Conservation (phyloP, 2,329 filamentous ascomycete species). For the Trichoderma lentiforme region DNA sequence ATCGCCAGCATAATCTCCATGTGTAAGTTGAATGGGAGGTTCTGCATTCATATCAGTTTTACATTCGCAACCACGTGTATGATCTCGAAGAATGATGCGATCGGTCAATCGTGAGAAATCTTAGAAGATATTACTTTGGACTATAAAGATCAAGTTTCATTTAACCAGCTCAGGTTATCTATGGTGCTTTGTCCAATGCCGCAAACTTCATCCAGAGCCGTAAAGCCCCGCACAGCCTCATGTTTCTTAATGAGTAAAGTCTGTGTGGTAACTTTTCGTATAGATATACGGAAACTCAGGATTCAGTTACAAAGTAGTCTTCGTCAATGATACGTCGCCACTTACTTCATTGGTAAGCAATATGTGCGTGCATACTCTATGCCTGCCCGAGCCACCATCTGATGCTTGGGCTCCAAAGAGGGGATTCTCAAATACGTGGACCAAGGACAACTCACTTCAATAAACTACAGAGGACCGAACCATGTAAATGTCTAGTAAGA, state of each 20-base stretch:
- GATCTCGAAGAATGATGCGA: no score
- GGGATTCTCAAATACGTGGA: not conserved
- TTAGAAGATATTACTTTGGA: no score
- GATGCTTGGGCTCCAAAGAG: not conserved
- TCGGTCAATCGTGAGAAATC: no score
- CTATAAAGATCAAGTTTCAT: no score
- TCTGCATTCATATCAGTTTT: no score
- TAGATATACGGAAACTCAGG: not conserved
- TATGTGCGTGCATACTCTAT: not conserved
- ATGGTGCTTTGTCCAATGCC: no score
- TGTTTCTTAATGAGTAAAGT: not conserved
- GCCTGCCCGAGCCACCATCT: not conserved
- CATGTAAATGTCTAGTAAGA: not conserved
- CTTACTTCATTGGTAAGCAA: not conserved
- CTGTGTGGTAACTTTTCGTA: not conserved
- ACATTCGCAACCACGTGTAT: no score
- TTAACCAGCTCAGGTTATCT: no score
- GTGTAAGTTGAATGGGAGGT: no score
- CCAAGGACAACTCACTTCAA: not conserved
- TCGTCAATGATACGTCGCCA: not conserved
- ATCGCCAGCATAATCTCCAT: not conserved
- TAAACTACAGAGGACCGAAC: not conserved
- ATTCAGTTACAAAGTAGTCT: not conserved
- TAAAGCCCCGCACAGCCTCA: not conserved
- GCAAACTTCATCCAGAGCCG: no score